Base-by-base conservation (phyloP, 192 early-diverging fungal genomes). In the Borealophlyctis nickersoniae region DNA sequence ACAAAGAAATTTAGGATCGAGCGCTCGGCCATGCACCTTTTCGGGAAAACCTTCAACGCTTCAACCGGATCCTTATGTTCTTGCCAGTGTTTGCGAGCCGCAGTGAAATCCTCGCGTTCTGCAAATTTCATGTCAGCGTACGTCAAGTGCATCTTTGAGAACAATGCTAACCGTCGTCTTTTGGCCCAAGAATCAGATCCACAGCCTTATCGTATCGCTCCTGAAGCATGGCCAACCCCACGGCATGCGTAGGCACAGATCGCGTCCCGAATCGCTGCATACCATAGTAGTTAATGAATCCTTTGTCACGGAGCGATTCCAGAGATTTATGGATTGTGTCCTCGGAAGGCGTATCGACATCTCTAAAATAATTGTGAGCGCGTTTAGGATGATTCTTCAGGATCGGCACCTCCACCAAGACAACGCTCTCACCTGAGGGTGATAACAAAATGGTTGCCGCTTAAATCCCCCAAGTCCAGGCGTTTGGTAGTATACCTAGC, bases 211-310 rank as follows among this genome's bases (percentile, higher is more conserved):
- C 69, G 87, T 87, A 97, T 22, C 92, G 72, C 28, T 76, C 80
- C 54, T 83, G 72, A 31, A 99, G 71, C 60, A 95, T 77, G 0
- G 84, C 81, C 1, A 86, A 72, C 3, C 97, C 97, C 24, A 94
- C 81, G 19, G 83, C 72, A 67, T 94, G 88, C 11, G 95, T 95
- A 1, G 86, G 72, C 24, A 93, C 76, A 14, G 85, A 78, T 26
- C 88, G 77, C 3, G 92, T 94, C 29, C 97, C 97, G 67, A 99
- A 99, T 19, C 97, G 84, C 76, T 99, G 97, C 93, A 97, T 91
- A 13, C 94, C 97, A 77, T 82, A 99, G 79, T 98, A 99, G 79
- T 99, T 99, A 67, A 98, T 82, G 63, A 98, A 99, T 1, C 97
- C 97, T 39, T 79, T 71, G 23, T 82, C 63, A 27, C 79, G 70